These are phyloP conservation scores for Phytopythium oedochilum DNA, from an alignment of 352 stramenopile species.

Conservation along the genomic window DNA sequence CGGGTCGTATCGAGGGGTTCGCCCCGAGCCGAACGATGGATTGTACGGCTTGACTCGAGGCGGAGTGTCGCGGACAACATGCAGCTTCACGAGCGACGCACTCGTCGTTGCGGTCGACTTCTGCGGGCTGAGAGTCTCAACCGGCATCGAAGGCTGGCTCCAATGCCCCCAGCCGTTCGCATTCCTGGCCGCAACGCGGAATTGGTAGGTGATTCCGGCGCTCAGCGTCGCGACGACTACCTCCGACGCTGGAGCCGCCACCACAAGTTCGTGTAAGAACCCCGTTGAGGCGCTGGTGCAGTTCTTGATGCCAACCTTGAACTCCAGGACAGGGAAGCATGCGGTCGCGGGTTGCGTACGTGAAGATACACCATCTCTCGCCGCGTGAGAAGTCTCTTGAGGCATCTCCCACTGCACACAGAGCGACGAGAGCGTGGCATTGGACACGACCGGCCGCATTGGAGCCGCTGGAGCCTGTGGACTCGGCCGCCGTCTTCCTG, in stretches of 20 bases:
- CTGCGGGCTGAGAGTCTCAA: conserved; percentile 26
- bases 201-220: conserved; percentile 82
- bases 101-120: neutral
- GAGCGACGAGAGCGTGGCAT: conserved; percentile 43
- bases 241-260: conserved; percentile 14
- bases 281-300: conserved; percentile 46
- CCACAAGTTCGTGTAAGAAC: conserved; percentile 46
- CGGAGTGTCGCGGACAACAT: conserved; percentile 26
- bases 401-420: conserved; percentile 35
- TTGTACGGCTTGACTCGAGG: conserved; percentile 46
- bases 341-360: neutral
- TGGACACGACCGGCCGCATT: conserved; percentile 23
- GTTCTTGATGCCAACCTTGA: conserved; percentile 59
- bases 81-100: conserved; percentile 12
- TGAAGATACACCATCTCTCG: conserved; percentile 5
- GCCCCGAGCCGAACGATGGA: conserved; percentile 48
- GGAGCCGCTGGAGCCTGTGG: conserved; percentile 37
- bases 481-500: conserved; percentile 40
- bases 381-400: conserved; percentile 9
- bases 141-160: conserved; percentile 56
- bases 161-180: conserved; percentile 60
- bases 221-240: conserved; percentile 58
- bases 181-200: conserved; percentile 71
- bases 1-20: conserved; percentile 50
- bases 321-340: conserved; percentile 26